Conservation (phyloP, 352 stramenopile species). For the Pythium grandisporangium region DNA sequence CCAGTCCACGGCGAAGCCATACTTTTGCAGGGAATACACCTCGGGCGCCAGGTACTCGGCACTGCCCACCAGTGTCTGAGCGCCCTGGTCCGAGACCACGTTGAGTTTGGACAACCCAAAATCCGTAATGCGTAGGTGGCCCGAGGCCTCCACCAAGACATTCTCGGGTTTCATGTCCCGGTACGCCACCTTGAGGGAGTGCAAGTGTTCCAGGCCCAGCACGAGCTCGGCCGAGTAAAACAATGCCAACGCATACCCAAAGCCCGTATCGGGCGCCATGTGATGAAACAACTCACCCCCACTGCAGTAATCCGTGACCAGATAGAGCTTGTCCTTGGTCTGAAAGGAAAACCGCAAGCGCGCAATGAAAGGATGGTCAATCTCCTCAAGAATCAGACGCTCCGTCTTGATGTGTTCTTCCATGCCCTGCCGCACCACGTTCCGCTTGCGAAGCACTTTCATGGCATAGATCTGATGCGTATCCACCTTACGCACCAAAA, state of each 20-base stretch:
- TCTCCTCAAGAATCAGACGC: conserved; percentile 95
- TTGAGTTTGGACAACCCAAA: conserved; percentile 88
- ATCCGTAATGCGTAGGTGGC: conserved; percentile 96
- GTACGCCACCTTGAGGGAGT: conserved; percentile 94
- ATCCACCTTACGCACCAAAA: conserved; percentile 81
- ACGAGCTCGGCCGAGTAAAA: conserved; percentile 98
- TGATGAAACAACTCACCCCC: conserved; percentile 98
- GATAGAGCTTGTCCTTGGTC: conserved; percentile 83
- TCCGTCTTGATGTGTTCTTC: conserved; percentile 96
- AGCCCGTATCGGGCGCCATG: conserved; percentile 89
- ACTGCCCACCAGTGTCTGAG: conserved; percentile 68
- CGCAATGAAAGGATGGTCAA: conserved; percentile 98
- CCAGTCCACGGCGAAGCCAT: conserved; percentile 87
- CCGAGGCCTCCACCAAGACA: conserved; percentile 74
- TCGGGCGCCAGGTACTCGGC: conserved; percentile 89
- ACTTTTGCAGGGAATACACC: conserved; percentile 59
- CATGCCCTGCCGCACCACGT: conserved; percentile 89
- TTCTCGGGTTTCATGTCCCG: conserved; percentile 98
- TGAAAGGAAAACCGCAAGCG: conserved; percentile 97
- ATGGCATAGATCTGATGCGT: conserved; percentile 93
- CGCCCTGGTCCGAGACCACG: conserved; percentile 58
- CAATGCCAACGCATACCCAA: conserved; percentile 47
- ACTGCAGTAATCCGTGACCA: conserved; percentile 86
- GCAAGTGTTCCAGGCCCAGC: conserved; percentile 91
- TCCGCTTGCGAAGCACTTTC: conserved; percentile 97